These are phyloP conservation scores for Penicillium goetzii DNA, from an alignment of 495 filamentous ascomycete genomes.

Conservation along the genomic window DNA sequence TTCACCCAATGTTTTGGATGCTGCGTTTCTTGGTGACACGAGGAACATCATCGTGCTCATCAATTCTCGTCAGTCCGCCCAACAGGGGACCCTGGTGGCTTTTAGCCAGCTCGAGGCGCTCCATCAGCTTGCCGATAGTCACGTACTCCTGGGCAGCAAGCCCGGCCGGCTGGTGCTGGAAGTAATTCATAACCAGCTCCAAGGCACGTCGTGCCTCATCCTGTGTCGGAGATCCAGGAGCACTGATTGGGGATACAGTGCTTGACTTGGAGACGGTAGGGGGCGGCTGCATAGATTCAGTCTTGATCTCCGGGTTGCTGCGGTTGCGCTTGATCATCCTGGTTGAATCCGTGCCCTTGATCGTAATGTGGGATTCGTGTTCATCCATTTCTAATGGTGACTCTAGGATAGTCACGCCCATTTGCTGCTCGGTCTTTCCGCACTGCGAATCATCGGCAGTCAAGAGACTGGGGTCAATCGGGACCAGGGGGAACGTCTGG, in stretches of 20 bases:
- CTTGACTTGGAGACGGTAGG: constrained; percentile 37
- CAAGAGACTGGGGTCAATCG: constrained; percentile 71
- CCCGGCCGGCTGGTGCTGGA: constrained; percentile 70
- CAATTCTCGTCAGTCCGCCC: constrained; percentile 71
- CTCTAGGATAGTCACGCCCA: constrained; percentile 62
- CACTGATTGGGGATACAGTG: constrained; percentile 43
- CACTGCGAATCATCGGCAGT: constrained; percentile 65
- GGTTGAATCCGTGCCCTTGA: constrained; percentile 29
- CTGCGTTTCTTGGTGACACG: constrained; percentile 56
- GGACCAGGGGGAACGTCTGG: constrained; percentile 82
- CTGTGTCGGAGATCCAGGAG: constrained; percentile 71
- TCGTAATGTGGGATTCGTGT: constrained; percentile 23
- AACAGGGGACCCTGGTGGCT: constrained; percentile 59
- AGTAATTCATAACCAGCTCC: constrained; percentile 83
- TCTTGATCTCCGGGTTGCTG: constrained; percentile 50
- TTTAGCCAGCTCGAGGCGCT: constrained; percentile 77
- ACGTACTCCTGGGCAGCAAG: constrained; percentile 80
- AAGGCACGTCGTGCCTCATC: constrained; percentile 88
- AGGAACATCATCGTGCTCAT: constrained; percentile 47
- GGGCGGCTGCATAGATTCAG: constrained; percentile 53
- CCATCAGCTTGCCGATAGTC: constrained; percentile 81
- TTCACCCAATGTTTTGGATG: constrained; percentile 51
- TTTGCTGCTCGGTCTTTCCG: constrained; percentile 55
- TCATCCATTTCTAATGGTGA: constrained; percentile 65
- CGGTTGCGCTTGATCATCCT: constrained; percentile 49